Evolutionary conservation across 495 filamentous ascomycete genomes (phyloP), one percentile per base, ranked within the genome.

Genomic region (Collariella sp.): DNA sequence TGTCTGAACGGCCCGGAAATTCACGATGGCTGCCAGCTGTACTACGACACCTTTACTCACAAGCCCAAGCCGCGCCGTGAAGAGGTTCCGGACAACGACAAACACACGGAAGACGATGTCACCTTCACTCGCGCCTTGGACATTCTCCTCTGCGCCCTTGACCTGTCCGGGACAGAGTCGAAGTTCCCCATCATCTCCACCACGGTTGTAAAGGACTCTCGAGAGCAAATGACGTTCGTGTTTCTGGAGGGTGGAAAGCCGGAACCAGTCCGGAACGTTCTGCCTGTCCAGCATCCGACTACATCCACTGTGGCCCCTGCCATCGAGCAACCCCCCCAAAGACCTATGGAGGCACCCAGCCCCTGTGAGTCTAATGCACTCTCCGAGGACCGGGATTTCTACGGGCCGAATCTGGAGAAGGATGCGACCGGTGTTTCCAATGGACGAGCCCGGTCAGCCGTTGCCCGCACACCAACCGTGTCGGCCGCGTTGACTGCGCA

Each of bases 1-100:
- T 68, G 70, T n/a, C 58, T 76, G n/a, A 68, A 72, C 38, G 63
- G 63, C 2, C 47, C 66, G 1, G 47, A 48, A 1, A 55, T 70
- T n/a, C 50, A 45, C 10, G 54, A 54, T n/a, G 63, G 64, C 9
- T 70, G 64, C 36, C 67, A 59, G 24, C 58, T 69, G n/a, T 51
- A 50, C 18, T 61, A 58, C 34, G 60, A 67, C 45, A 47, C 62
- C 15, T 50, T 64, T 19, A 59, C 39, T 1, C 49, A 39, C 41
- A 34, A 55, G 46, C 60, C 61, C 20, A 69, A 69, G 44, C 58
- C 61, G 1, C 57, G 62, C 3, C 54, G 55, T 1, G 62, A 69
- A 15, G 67, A 67, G 3, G 24, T 62, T 18, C 19, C 54, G 1
- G 33, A 31, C 23, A 50, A n/a, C n/a, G n/a, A 31, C 7, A 24